Conservation (phyloP, 768 basidiomycete genomes). For the Tylopilus sp. region DNA sequence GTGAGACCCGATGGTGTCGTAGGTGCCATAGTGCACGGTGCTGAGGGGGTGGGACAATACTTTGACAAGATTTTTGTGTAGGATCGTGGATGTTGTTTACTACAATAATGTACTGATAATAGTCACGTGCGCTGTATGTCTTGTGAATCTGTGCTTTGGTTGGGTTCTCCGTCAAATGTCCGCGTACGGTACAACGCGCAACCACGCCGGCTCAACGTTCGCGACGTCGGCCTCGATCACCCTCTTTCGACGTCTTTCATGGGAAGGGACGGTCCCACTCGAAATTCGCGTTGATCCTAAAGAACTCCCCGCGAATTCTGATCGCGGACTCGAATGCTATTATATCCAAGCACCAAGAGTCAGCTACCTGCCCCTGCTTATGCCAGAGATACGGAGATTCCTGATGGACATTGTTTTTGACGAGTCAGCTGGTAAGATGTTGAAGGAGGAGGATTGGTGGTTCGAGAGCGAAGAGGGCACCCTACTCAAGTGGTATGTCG, state of each 20-base stretch:
- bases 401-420: conserved; percentile 92
- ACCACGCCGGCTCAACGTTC: conserved; percentile 44
- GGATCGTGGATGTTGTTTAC: not conserved
- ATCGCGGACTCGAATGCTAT: conserved; percentile 86
- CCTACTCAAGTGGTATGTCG: conserved; percentile 79
- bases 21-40: conserved; percentile 29
- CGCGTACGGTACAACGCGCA: conserved; percentile 50
- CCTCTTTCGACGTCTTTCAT: conserved; percentile 82
- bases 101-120: not conserved
- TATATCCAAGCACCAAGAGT: conserved; percentile 89
- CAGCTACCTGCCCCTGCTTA: conserved; percentile 86
- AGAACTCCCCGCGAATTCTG: conserved; percentile 86
- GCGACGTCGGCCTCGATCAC: conserved; percentile 63
- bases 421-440: conserved; percentile 66
- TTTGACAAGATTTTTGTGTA: conserved; percentile 12
- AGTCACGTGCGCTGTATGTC: conserved; percentile 11
- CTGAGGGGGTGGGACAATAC: conserved; percentile 14
- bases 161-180: conserved; percentile 38
- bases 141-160: not conserved
- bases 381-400: conserved; percentile 85
- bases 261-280: conserved; percentile 88
- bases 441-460: conserved; percentile 96
- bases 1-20: conserved; percentile 46
- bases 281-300: conserved; percentile 87
- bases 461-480: conserved; percentile 87